Evolutionary conservation across 495 filamentous ascomycete genomes (phyloP), one percentile per base, ranked within the genome.

Genomic region (Neurospora tetrasperma): DNA sequence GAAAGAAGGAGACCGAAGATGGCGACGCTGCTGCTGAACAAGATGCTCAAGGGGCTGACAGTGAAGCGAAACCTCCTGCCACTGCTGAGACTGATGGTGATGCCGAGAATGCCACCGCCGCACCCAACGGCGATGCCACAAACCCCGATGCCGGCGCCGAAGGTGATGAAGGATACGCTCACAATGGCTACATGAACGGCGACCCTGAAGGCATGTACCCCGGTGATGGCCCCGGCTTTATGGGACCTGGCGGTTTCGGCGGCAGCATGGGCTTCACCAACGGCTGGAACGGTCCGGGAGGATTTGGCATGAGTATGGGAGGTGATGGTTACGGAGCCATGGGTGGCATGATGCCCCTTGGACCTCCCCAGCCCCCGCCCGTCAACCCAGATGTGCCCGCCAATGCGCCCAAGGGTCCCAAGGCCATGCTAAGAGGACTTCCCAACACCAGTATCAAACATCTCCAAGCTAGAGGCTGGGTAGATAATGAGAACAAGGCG

Each of bases 351-450:
- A 62, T 62, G 54, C 54, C 54, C 70, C 48, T 39, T 54, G 69
- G 71, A 66, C 54, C 41, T 71, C 46, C 62, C 43, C 46, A 73
- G 74, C 54, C 62, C 48, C 72, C 74, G 71, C 71, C 66, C 27
- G 41, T 75, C 72, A 74, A 75, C 42, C 83, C 83, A 31, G 86
- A 86, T 78, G 83, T 86, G 35, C 87, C 85, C 18, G 74, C 85
- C 59, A 89, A 88, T 80, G 96, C 96, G 38, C 96, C 96, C 40
- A 96, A 91, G 70, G 96, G 93, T 2, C 96, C 96, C 3, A 94
- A 96, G 81, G 96, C 96, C 20, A 94, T 98, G 90, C 85, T 96
- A 74, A 89, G 95, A 77, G 94, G 94, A 20, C 86, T 90, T 27
- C 90, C 92, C 70, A 94, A 94, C 80, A 92, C 90, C 62, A 90